These are phyloP conservation scores for Haplosporangium sp. DNA, from an alignment of 371 early-diverging fungal genomes.

Conservation along the genomic window DNA sequence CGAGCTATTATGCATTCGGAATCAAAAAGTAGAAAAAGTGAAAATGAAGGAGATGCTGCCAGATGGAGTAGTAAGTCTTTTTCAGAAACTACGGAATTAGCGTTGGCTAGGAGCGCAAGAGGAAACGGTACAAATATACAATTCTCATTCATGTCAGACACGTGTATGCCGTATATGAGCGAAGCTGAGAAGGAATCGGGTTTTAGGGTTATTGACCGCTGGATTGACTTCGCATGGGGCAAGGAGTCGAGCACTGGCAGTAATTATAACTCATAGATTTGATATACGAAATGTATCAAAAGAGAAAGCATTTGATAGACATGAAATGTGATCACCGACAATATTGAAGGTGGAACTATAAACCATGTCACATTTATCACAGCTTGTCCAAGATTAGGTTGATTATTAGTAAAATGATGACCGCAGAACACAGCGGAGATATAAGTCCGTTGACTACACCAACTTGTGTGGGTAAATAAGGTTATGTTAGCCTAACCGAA, in stretches of 20 bases:
- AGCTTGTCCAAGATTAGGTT: too few relatives aligned
- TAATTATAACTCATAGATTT: too few relatives aligned
- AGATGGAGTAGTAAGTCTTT: neutral
- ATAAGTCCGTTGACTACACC: too few relatives aligned
- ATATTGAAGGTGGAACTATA: too few relatives aligned
- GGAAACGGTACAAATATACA: neutral
- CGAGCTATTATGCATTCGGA: slow-evolving; percentile 46
- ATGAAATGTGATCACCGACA: too few relatives aligned
- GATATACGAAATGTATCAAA: too few relatives aligned
- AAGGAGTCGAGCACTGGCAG: slow-evolving; percentile 5
- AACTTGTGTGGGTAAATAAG: too few relatives aligned
- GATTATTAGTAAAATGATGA: too few relatives aligned
- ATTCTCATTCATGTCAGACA: slow-evolving; percentile 51
- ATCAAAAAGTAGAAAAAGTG: neutral
- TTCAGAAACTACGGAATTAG: neutral
- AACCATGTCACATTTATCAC: too few relatives aligned
- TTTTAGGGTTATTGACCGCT: slow-evolving; percentile 24
- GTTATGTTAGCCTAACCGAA: too few relatives aligned
- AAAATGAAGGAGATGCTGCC: neutral
- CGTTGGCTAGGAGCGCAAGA: neutral
- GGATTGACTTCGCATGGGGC: slow-evolving; percentile 52
- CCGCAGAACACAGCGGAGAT: too few relatives aligned
- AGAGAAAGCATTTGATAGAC: too few relatives aligned
- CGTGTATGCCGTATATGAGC: slow-evolving; percentile 33
- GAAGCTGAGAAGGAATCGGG: slow-evolving; percentile 34